Evolutionary conservation across 495 filamentous ascomycete species (phyloP).

Genomic region (Aspergillus asperescens): DNA sequence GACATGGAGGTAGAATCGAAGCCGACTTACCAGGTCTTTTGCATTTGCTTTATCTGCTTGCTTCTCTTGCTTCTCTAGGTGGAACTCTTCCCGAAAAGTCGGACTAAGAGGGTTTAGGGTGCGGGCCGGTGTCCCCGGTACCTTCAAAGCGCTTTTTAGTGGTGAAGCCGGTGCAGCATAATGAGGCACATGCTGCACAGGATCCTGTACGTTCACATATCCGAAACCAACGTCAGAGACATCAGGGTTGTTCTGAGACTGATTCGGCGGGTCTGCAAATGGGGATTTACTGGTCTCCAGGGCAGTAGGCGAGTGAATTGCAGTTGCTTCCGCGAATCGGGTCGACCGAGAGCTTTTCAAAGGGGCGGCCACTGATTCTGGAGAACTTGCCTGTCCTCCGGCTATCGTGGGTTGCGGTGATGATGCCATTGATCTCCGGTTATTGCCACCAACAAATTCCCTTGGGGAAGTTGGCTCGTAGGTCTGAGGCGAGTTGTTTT

Average conservation of each 20-base stretch:
- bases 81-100: conserved; percentile 80
- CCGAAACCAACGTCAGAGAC: conserved; percentile 86
- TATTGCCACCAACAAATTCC: conserved; percentile 32
- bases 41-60: conserved; percentile 75
- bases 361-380: conserved; percentile 52
- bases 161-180: conserved; percentile 65
- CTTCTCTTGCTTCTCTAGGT: conserved; percentile 74
- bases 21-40: conserved; percentile 68
- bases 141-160: conserved; percentile 79
- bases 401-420: conserved; percentile 19
- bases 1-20: background rate
- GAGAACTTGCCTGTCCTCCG: conserved; percentile 27
- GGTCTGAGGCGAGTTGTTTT: conserved; percentile 26
- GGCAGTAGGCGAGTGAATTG: conserved; percentile 79
- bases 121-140: conserved; percentile 71
- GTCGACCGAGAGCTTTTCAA: conserved; percentile 75
- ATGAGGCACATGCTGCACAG: conserved; percentile 46
- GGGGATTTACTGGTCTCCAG: conserved; percentile 50
- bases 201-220: conserved; percentile 63
- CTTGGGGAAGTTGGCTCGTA: conserved; percentile 32
- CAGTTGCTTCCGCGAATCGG: conserved; percentile 85
- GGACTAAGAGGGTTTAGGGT: conserved; percentile 69
- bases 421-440: conserved; percentile 30
- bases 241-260: conserved; percentile 46
- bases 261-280: conserved; percentile 59